These are phyloP conservation scores for Trametes hirsuta DNA, from an alignment of 1,284 basidiomycete species.

Conservation along the genomic window DNA sequence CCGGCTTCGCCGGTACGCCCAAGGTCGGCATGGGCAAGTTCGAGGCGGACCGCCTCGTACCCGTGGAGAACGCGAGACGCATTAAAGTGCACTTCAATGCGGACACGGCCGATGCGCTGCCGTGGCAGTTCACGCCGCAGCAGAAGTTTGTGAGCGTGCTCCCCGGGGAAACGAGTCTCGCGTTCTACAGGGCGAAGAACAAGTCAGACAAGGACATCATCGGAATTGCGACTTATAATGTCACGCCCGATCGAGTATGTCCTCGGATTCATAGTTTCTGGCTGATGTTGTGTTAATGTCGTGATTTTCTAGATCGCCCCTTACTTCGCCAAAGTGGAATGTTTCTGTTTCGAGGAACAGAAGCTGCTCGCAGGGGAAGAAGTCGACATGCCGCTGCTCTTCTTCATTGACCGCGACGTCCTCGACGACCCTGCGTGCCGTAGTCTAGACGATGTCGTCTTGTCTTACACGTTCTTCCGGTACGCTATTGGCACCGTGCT, in stretches of 20 bases:
- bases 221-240: constrained; percentile 99
- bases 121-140: constrained; percentile 93
- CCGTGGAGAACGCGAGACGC: constrained; percentile 67
- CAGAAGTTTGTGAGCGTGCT: constrained; percentile 91
- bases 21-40: constrained; percentile 85
- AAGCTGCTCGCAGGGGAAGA: constrained; percentile 94
- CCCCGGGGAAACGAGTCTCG: constrained; percentile 95
- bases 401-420: constrained; percentile 98
- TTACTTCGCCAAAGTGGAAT: constrained; percentile 99
- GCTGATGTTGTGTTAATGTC: neutral
- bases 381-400: constrained; percentile 97
- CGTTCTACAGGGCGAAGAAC: constrained; percentile 97
- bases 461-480: constrained; percentile 99
- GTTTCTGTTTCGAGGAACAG: constrained; percentile 99
- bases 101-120: constrained; percentile 85
- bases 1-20: constrained; percentile 95
- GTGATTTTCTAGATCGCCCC: constrained; percentile 79
- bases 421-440: constrained; percentile 89
- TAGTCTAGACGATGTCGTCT: constrained; percentile 88
- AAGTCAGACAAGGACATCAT: constrained; percentile 87
- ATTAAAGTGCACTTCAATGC: constrained; percentile 98
- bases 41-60: constrained; percentile 81
- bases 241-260: constrained; percentile 87
- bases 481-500: constrained; percentile 37
- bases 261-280: neutral